These are phyloP conservation scores for Hemerocallis citrina DNA, from an alignment of 106 monocot genomes.

Conservation along the genomic window DNA sequence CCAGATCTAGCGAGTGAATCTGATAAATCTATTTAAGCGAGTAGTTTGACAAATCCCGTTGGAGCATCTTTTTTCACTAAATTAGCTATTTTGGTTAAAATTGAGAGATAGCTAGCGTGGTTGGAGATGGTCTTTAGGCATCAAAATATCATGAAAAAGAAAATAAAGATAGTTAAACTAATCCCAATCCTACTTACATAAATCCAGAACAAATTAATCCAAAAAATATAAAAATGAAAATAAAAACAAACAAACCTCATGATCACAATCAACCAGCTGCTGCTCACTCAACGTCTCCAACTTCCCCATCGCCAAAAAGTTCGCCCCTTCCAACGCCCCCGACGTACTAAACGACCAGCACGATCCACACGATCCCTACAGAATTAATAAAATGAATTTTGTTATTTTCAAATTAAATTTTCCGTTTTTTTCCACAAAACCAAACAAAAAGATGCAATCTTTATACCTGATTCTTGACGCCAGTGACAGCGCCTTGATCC, in stretches of 20 bases:
- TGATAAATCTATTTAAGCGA: too few species aligned
- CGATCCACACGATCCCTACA: slow-evolving; percentile 84
- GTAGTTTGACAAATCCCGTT: too few species aligned
- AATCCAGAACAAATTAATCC: too few species aligned
- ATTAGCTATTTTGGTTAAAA: too few species aligned
- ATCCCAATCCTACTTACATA: too few species aligned
- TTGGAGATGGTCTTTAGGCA: too few species aligned
- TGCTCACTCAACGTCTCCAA: slow-evolving; percentile 80
- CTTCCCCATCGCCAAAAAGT: slow-evolving; percentile 78
- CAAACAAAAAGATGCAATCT: background rate
- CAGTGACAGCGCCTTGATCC: slow-evolving; percentile 72
- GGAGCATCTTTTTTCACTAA: too few species aligned
- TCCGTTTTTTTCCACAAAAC: background rate
- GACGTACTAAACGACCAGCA: slow-evolving; percentile 97
- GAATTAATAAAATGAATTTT: background rate
- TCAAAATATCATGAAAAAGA: background rate
- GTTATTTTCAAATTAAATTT: too few species aligned
- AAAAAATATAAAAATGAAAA: too few species aligned
- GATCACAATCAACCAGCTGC: slow-evolving; percentile 89
- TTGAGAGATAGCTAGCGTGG: too few species aligned
- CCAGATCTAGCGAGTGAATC: too few species aligned
- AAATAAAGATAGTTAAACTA: too few species aligned
- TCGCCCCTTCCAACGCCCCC: slow-evolving; percentile 80
- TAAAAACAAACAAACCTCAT: slow-evolving; percentile 10
- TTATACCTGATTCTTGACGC: slow-evolving; percentile 92